These are phyloP conservation scores for Conticribra weissflogii DNA, from an alignment of 108 stramenopile species.

Conservation along the genomic window DNA sequence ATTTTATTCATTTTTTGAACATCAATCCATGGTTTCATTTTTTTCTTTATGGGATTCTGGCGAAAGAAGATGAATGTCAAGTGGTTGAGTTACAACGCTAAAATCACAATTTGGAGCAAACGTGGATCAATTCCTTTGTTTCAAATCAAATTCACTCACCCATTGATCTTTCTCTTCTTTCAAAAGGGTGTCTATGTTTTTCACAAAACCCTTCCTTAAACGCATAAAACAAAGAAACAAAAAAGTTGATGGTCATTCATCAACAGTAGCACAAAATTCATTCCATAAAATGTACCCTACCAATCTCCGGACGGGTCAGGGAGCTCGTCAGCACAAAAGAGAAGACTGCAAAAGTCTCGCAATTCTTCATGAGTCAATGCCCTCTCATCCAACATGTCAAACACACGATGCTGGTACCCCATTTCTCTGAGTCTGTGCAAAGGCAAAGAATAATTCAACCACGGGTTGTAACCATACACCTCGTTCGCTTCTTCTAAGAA, in stretches of 20 bases:
- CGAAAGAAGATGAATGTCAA: neutral
- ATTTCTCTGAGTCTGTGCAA: constrained; percentile 88
- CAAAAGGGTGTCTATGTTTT: constrained; percentile 31
- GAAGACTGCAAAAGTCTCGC: constrained; percentile 64
- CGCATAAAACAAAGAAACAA: neutral
- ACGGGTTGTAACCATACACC: constrained; percentile 81
- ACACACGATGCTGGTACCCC: constrained; percentile 79
- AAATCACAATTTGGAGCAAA: neutral
- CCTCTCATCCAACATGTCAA: constrained; percentile 89
- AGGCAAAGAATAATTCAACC: constrained; percentile 89
- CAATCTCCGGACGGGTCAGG: constrained; percentile 77
- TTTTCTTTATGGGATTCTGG: constrained; percentile 68
- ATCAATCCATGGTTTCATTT: constrained; percentile 73
- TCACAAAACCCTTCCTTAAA: constrained; percentile 52
- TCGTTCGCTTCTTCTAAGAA: constrained; percentile 81
- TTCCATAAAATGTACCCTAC: constrained; percentile 10
- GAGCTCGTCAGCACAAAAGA: constrained; percentile 73
- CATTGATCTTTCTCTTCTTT: constrained; percentile 60
- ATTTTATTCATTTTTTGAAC: constrained; percentile 50
- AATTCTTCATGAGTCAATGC: constrained; percentile 65
- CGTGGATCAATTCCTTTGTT: neutral
- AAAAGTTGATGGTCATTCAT: neutral
- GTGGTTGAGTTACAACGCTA: neutral
- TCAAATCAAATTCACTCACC: constrained; percentile 1
- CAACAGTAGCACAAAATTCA: neutral